Evolutionary conservation across 768 basidiomycete genomes (phyloP).

Genomic region (Suillus americanus): DNA sequence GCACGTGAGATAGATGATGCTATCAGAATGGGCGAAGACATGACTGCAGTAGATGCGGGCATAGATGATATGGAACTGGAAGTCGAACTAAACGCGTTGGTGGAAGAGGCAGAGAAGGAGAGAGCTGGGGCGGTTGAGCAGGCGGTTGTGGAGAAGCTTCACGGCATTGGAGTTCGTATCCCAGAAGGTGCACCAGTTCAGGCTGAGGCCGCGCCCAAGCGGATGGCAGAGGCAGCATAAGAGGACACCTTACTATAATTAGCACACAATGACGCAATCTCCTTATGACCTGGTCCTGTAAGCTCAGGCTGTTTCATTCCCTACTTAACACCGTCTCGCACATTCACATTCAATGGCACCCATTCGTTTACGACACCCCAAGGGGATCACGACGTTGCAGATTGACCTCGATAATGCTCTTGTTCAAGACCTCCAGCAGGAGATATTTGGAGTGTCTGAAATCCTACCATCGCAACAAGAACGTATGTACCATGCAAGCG

Average conservation of each 20-base stretch:
- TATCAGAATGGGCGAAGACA: constrained; percentile 65
- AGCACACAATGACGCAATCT: constrained; percentile 2
- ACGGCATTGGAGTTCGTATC: constrained; percentile 17
- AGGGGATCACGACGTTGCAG: constrained; percentile 78
- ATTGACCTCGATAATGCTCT: constrained; percentile 61
- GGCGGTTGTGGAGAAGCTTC: constrained; percentile 19
- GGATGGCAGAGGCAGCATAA: background rate
- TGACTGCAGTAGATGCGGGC: constrained; percentile 47
- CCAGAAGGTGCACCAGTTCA: constrained; percentile 2
- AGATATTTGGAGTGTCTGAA: constrained; percentile 63
- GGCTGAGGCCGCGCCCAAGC: background rate
- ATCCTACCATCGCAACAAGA: constrained; percentile 79
- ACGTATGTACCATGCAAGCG: constrained; percentile 46
- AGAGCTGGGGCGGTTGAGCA: constrained; percentile 35
- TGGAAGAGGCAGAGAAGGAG: constrained; percentile 42
- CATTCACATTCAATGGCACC: constrained; percentile 50
- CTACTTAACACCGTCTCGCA: background rate
- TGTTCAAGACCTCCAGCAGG: constrained; percentile 73
- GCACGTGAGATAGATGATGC: constrained; percentile 82
- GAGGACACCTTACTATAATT: background rate
- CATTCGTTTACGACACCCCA: constrained; percentile 80
- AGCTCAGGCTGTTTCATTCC: constrained; percentile 6
- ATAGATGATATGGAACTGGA: constrained; percentile 59
- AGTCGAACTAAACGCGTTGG: constrained; percentile 62
- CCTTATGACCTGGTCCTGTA: constrained; percentile 6